Percentiles rank a stretch among this genome's conserved stretches.
These are phyloP conservation scores for Cryptosporidium baileyi DNA, from an alignment of 169 alveolate genomes.

Conservation along the genomic window DNA sequence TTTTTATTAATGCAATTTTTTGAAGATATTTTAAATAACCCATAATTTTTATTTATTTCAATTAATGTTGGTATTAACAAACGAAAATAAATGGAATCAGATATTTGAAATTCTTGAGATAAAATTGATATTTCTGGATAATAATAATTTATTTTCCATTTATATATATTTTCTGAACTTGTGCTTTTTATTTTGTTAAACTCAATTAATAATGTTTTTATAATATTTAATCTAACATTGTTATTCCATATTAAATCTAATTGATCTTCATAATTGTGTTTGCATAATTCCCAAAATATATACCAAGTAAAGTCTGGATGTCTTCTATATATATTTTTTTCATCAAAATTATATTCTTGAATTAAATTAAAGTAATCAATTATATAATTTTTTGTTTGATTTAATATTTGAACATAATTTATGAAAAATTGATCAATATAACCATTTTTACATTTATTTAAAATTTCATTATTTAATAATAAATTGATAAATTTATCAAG, in stretches of 20 bases:
- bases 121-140: conserved; percentile 35
- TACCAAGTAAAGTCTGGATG: conserved; percentile 67
- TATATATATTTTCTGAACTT: neutral
- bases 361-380: neutral
- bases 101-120: conserved; percentile 26
- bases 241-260: conserved; percentile 62
- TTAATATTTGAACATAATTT: neutral
- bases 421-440: neutral
- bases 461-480: neutral
- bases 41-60: neutral
- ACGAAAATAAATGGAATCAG: conserved; percentile 49
- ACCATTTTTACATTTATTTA: neutral
- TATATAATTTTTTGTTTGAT: neutral
- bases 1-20: neutral
- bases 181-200: neutral
- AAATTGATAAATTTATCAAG: neutral
- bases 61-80: conserved; percentile 34
- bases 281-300: conserved; percentile 57
- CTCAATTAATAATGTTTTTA: neutral
- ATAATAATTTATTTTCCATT: conserved; percentile 5
- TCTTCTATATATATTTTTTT: conserved; percentile 11
- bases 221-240: neutral
- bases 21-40: conserved; percentile 6
- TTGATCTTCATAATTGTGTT: conserved; percentile 36
- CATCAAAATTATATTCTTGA: neutral